phyloP scores from a whole-genome alignment of 1,284 basidiomycete species.

The Caloboletus firmus region DNA sequence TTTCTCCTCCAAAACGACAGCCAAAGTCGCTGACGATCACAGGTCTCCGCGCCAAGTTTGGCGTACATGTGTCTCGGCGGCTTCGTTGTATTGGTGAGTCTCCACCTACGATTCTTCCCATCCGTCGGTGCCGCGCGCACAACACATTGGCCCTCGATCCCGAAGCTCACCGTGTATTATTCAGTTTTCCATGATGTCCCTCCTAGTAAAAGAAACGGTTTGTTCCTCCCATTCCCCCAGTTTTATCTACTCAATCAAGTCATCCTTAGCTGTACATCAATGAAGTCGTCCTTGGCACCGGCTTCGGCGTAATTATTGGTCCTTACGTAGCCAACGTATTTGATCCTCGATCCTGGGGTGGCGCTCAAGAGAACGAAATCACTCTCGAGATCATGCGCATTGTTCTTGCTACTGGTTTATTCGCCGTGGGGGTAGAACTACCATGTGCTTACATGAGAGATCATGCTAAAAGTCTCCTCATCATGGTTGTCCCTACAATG shows the following conservation, averaged over 20 bases:
- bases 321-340: slow-evolving; percentile 78
- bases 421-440: slow-evolving; percentile 73
- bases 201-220: slow-evolving; percentile 80
- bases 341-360: slow-evolving; percentile 79
- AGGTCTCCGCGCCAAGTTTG: slow-evolving; percentile 53
- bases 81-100: slow-evolving; percentile 66
- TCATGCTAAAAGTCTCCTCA: slow-evolving; percentile 56
- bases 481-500: slow-evolving; percentile 78
- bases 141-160: not conserved
- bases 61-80: slow-evolving; percentile 77
- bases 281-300: slow-evolving; percentile 89
- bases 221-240: not conserved
- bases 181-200: slow-evolving; percentile 79
- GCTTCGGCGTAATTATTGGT: slow-evolving; percentile 72
- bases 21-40: slow-evolving; percentile 17
- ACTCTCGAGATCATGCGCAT: slow-evolving; percentile 79
- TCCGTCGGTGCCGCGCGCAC: not conserved
- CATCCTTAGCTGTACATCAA: slow-evolving; percentile 75
- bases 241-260: not conserved
- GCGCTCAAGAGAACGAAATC: slow-evolving; percentile 51
- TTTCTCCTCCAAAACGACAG: not conserved
- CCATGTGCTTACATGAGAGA: slow-evolving; percentile 65
- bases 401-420: slow-evolving; percentile 68
- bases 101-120: not conserved
- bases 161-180: slow-evolving; percentile 3